These are phyloP conservation scores for Colletotrichum coccodes DNA, from an alignment of 2,329 filamentous ascomycete species.

Conservation along the genomic window DNA sequence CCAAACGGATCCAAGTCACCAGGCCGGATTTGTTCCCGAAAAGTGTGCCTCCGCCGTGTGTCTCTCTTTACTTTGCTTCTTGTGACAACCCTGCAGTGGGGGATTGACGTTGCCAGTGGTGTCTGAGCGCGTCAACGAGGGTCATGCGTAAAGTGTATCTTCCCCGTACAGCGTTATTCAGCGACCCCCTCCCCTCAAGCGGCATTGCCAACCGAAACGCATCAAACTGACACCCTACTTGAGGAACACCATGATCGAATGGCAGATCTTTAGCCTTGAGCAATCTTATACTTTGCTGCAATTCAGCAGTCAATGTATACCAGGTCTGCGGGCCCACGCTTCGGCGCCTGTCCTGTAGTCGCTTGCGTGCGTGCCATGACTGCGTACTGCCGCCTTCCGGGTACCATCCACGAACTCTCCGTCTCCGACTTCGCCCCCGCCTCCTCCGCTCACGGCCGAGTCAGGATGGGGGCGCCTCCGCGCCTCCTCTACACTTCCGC, in stretches of 20 bases:
- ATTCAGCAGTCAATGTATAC: neutral
- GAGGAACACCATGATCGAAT: neutral
- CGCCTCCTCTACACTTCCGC: neutral
- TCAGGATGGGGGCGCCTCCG: neutral
- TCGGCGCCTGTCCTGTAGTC: neutral
- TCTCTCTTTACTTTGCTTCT: neutral
- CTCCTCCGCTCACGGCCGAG: neutral
- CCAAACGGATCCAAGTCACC: neutral
- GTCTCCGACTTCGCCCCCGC: neutral
- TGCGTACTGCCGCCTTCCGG: neutral
- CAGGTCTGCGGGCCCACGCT: too few relatives aligned
- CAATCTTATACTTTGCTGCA: neutral
- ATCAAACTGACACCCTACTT: neutral
- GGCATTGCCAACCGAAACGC: neutral
- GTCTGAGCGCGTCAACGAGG: neutral
- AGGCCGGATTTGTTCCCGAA: neutral
- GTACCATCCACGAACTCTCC: neutral
- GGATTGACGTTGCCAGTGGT: neutral
- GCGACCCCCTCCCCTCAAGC: neutral
- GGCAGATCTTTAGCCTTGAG: neutral
- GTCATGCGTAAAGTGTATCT: neutral
- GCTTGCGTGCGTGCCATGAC: neutral
- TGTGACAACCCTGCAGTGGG: neutral
- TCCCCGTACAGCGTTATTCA: neutral
- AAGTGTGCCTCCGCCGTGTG: neutral